phyloP scores from a whole-genome alignment of 1,284 basidiomycete species.

The Neonothopanus nambi region DNA sequence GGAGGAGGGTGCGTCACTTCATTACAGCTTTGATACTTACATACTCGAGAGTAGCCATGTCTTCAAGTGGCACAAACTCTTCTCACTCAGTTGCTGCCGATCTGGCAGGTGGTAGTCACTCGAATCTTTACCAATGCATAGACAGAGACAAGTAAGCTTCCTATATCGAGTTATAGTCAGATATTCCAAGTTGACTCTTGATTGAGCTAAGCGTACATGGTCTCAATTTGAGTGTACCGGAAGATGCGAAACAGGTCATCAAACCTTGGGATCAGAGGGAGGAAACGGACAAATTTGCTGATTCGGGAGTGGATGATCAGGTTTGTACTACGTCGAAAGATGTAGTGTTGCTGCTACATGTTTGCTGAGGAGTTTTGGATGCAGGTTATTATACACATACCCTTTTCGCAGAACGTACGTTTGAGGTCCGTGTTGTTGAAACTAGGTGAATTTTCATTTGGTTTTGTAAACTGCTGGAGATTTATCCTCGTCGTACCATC shows the following conservation, averaged over 20 bases:
- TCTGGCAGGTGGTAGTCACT: conserved; percentile 41
- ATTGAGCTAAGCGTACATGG: conserved; percentile 67
- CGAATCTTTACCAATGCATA: conserved; percentile 63
- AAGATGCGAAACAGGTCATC: conserved; percentile 71
- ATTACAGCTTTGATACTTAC: too few species aligned
- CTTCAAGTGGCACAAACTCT: neutral
- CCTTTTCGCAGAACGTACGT: conserved; percentile 76
- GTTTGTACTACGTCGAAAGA: conserved; percentile 34
- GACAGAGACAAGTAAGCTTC: conserved; percentile 69
- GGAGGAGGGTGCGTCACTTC: too few species aligned
- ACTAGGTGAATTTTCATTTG: conserved; percentile 51
- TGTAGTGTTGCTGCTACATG: neutral
- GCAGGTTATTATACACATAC: conserved; percentile 77
- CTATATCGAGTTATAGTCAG: neutral
- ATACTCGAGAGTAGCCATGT: too few species aligned
- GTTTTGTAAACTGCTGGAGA: conserved; percentile 5
- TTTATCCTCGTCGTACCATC: conserved; percentile 16
- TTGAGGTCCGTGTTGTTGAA: conserved; percentile 73
- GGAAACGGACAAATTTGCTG: conserved; percentile 60
- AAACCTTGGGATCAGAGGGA: conserved; percentile 82
- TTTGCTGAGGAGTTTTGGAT: conserved; percentile 1
- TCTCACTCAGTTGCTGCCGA: conserved; percentile 6
- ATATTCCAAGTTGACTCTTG: conserved; percentile 7
- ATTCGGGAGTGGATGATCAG: conserved; percentile 81
- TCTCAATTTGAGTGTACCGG: conserved; percentile 73